These are phyloP conservation scores for Talaromyces thailandensis DNA, from an alignment of 495 filamentous ascomycete genomes.

Conservation along the genomic window DNA sequence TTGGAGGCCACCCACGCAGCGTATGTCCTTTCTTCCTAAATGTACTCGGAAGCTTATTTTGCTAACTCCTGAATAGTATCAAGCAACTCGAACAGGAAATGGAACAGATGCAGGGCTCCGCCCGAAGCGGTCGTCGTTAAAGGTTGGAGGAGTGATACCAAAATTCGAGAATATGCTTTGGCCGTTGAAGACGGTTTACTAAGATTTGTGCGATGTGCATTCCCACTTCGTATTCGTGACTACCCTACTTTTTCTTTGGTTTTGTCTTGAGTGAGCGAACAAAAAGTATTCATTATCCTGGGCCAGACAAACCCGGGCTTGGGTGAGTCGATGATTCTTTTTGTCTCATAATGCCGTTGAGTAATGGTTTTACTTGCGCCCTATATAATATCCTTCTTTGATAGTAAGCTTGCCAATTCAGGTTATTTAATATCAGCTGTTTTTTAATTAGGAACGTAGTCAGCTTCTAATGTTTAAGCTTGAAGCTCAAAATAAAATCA, in stretches of 20 bases:
- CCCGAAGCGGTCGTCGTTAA: constrained; percentile 92
- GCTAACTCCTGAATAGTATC: constrained; percentile 50
- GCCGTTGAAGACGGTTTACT: constrained; percentile 12
- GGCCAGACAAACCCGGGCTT: constrained; percentile 2
- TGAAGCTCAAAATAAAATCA: not conserved
- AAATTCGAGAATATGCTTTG: constrained; percentile 11
- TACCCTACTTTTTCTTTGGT: constrained; percentile 9
- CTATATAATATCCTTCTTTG: constrained; percentile 41
- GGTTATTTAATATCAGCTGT: constrained; percentile 17
- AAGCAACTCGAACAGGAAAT: constrained; percentile 91
- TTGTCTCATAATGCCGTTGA: constrained; percentile 32
- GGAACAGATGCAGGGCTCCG: constrained; percentile 85
- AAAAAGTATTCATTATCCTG: constrained; percentile 3
- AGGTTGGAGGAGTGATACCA: constrained; percentile 6
- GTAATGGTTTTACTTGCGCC: constrained; percentile 39
- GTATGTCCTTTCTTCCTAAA: constrained; percentile 32
- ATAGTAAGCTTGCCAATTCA: constrained; percentile 31
- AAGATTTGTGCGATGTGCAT: constrained; percentile 2
- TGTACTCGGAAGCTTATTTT: not conserved
- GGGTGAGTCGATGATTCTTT: constrained; percentile 10
- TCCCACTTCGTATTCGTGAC: not conserved
- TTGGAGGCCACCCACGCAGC: constrained; percentile 93
- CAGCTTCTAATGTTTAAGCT: not conserved
- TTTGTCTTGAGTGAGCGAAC: constrained; percentile 16
- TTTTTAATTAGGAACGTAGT: not conserved